A percentile compares a stretch with the other conserved stretches of the same genome.
phyloP scores from a whole-genome alignment of 2,329 filamentous ascomycete genomes.

The Aspergillus sp. region DNA sequence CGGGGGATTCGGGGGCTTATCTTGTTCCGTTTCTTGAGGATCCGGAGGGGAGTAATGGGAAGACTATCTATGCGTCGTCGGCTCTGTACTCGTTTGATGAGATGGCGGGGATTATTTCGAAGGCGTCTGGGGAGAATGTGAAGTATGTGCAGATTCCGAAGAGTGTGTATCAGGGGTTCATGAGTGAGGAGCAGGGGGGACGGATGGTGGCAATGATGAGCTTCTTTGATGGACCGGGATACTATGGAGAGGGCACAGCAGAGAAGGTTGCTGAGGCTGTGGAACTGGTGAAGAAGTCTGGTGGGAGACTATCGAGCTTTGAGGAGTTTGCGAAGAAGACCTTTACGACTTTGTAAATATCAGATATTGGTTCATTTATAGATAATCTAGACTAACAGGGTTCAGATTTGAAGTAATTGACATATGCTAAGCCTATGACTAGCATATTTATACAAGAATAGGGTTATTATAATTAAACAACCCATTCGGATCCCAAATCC shows the following conservation, averaged over 20 bases:
- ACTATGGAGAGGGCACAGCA: slow-evolving; percentile 35
- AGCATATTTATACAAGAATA: no score
- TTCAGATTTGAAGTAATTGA: no score
- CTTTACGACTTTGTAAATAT: background rate
- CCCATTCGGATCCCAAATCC: no score
- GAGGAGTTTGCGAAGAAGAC: slow-evolving; percentile 30
- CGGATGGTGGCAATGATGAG: slow-evolving; percentile 24
- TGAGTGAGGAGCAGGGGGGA: slow-evolving; percentile 13
- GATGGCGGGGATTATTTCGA: slow-evolving; percentile 32
- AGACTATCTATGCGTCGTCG: slow-evolving; percentile 35
- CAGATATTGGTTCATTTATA: no score
- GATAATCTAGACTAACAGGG: no score
- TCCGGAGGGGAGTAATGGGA: slow-evolving; percentile 37
- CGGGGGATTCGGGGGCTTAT: slow-evolving; percentile 37
- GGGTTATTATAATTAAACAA: no score
- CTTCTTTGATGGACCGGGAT: slow-evolving; percentile 35
- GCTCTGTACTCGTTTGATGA: slow-evolving; percentile 32
- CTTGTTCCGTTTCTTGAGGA: slow-evolving; percentile 39
- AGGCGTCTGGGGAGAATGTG: slow-evolving; percentile 37
- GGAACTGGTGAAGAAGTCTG: slow-evolving; percentile 19
- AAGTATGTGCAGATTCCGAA: slow-evolving; percentile 29
- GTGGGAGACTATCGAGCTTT: slow-evolving; percentile 33
- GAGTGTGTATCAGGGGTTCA: slow-evolving; percentile 23
- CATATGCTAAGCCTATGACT: no score
- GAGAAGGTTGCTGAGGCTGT: slow-evolving; percentile 31